These are phyloP conservation scores for Breynia disticha DNA, from an alignment of 441 rosid species.

Conservation along the genomic window DNA sequence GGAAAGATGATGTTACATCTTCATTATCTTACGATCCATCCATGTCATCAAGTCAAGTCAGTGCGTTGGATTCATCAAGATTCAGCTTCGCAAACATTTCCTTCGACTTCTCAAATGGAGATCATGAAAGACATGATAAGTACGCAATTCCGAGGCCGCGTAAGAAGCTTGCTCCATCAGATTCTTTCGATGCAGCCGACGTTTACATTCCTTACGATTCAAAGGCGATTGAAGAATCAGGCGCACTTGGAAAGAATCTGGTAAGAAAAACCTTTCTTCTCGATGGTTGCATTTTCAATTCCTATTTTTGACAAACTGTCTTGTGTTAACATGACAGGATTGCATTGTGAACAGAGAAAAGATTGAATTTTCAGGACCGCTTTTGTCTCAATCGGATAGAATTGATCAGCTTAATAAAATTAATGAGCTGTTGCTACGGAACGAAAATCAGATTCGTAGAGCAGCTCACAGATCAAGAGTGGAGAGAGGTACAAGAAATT, in stretches of 20 bases:
- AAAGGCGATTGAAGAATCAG: conserved; percentile 17
- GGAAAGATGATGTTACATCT: conserved; percentile 38
- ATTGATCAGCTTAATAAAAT: conserved; percentile 36
- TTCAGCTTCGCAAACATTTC: conserved; percentile 37
- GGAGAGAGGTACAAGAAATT: conserved; percentile 27
- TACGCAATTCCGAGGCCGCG: not conserved
- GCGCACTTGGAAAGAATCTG: conserved; percentile 19
- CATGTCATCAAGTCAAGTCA: conserved; percentile 42
- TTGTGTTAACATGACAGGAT: conserved; percentile 14
- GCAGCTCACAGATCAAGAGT: conserved; percentile 48
- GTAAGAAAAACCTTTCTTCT: conserved; percentile 18
- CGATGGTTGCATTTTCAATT: not conserved
- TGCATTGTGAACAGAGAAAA: conserved; percentile 14
- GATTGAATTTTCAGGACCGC: conserved; percentile 44
- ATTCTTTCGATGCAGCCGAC: conserved; percentile 19
- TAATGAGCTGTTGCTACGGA: conserved; percentile 48
- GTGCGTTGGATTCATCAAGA: conserved; percentile 36
- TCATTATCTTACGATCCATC: conserved; percentile 45
- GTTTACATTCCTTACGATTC: conserved; percentile 22
- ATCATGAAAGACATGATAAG: conserved; percentile 8
- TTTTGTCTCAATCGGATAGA: conserved; percentile 36
- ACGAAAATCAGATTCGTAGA: conserved; percentile 50
- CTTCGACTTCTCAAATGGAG: conserved; percentile 22
- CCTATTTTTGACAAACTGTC: not conserved
- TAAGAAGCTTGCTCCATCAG: conserved; percentile 7